These are phyloP conservation scores for Santalum album DNA, from an alignment of 164 flowering plant species.

Conservation along the genomic window DNA sequence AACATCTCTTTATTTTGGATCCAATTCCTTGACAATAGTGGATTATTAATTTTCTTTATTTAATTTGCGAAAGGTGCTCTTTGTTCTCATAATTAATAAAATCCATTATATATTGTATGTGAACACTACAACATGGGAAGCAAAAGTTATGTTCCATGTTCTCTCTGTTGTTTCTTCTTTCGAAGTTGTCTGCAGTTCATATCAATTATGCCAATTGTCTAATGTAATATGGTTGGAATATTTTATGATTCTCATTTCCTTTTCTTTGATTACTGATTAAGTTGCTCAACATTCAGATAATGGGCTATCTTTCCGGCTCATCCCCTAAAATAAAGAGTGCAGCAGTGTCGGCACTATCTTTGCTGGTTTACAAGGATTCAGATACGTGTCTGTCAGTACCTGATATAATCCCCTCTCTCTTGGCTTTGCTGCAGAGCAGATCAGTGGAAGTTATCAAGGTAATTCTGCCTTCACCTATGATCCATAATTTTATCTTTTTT, in stretches of 20 bases:
- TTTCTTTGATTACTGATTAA: conserved; percentile 7
- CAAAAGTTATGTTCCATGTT: too few species aligned
- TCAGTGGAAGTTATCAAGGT: conserved; percentile 73
- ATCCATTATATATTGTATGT: too few species aligned
- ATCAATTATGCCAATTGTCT: too few species aligned
- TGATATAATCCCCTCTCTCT: conserved; percentile 58
- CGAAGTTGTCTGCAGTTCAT: too few species aligned
- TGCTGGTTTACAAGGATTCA: conserved; percentile 55
- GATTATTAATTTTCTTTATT: too few species aligned
- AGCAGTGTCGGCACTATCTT: conserved; percentile 83
- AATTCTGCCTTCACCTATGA: conserved; percentile 13
- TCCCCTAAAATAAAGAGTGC: conserved; percentile 87
- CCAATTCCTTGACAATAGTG: too few species aligned
- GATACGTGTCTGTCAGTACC: conserved; percentile 49
- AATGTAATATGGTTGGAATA: too few species aligned
- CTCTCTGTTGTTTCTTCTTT: too few species aligned
- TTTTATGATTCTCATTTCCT: neutral
- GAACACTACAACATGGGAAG: too few species aligned
- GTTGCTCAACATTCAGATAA: conserved; percentile 36
- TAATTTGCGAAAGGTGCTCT: too few species aligned
- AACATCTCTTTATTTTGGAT: too few species aligned
- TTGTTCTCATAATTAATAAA: too few species aligned
- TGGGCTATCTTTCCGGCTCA: conserved; percentile 82
- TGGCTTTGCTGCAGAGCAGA: conserved; percentile 59
- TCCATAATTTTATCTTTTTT: neutral